These are phyloP conservation scores for Pyrenochaeta sp. DNA, from an alignment of 2,329 filamentous ascomycete genomes.

Conservation along the genomic window DNA sequence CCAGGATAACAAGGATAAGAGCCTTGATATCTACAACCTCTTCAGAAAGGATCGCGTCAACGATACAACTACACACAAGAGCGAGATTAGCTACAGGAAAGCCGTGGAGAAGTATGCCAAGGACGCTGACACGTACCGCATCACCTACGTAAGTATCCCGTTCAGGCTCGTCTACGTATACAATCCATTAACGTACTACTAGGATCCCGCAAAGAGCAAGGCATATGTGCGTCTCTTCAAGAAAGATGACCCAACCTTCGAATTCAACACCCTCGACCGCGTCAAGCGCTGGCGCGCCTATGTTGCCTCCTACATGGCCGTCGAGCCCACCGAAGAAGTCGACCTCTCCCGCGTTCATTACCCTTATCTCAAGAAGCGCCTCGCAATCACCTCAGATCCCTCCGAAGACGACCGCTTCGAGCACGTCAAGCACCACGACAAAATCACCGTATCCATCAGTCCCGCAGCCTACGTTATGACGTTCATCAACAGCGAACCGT, in stretches of 20 bases:
- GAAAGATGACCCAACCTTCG: conserved; percentile 80
- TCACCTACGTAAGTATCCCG: conserved; percentile 79
- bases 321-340: conserved; percentile 75
- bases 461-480: conserved; percentile 54
- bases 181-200: conserved; percentile 34
- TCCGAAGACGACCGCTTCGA: conserved; percentile 42
- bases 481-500: conserved; percentile 52
- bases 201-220: conserved; percentile 70
- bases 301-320: conserved; percentile 87
- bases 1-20: conserved; percentile 90
- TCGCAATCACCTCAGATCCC: conserved; percentile 46
- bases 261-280: conserved; percentile 72
- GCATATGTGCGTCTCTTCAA: conserved; percentile 85
- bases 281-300: conserved; percentile 89
- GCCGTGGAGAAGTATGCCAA: conserved; percentile 92
- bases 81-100: conserved; percentile 89
- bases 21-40: conserved; percentile 84
- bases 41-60: conserved; percentile 83
- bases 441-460: conserved; percentile 55
- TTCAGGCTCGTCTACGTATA: background rate
- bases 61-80: conserved; percentile 87
- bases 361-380: conserved; percentile 54
- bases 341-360: conserved; percentile 42
- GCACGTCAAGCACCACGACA: conserved; percentile 49
- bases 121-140: conserved; percentile 89